Conservation (phyloP, 257 asterid genomes). For the Hygrophila difformis region DNA sequence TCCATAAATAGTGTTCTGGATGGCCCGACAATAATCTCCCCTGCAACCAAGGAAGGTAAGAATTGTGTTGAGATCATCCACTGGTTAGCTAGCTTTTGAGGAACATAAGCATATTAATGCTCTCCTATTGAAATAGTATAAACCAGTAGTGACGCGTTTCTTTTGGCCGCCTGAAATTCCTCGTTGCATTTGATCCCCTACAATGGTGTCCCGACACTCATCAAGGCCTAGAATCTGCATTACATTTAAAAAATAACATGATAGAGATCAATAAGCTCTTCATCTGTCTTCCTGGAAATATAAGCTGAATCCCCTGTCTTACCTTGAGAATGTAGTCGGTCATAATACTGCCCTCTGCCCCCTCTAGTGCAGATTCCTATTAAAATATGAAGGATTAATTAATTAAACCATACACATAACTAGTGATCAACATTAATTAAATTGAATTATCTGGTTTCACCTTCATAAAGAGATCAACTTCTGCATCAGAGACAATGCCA, state of each 20-base stretch:
- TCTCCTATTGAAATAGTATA: too few species aligned
- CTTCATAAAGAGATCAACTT: conserved; percentile 58
- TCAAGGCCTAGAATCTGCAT: conserved; percentile 57
- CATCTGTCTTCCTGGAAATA: conserved; percentile 1
- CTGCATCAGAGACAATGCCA: conserved; percentile 43
- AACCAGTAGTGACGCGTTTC: too few species aligned
- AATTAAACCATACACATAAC: too few species aligned
- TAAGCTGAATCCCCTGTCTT: not conserved
- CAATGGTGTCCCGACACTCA: conserved; percentile 48
- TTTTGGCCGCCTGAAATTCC: too few species aligned
- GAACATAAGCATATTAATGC: too few species aligned
- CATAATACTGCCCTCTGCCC: conserved; percentile 40
- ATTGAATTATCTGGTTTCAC: conserved; percentile 15
- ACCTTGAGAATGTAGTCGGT: conserved; percentile 64
- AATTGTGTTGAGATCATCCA: not conserved
- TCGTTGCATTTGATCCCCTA: conserved; percentile 60
- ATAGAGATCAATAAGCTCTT: too few species aligned
- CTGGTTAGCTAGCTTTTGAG: too few species aligned
- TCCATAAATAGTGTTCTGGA: conserved; percentile 62
- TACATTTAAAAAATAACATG: not conserved
- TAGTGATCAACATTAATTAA: too few species aligned
- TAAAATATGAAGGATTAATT: not conserved
- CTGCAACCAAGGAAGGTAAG: conserved; percentile 24
- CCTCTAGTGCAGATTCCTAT: conserved; percentile 56
- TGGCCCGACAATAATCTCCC: conserved; percentile 79